phyloP scores from a whole-genome alignment of 169 alveolate species.

The Plasmodium gallinaceum region DNA sequence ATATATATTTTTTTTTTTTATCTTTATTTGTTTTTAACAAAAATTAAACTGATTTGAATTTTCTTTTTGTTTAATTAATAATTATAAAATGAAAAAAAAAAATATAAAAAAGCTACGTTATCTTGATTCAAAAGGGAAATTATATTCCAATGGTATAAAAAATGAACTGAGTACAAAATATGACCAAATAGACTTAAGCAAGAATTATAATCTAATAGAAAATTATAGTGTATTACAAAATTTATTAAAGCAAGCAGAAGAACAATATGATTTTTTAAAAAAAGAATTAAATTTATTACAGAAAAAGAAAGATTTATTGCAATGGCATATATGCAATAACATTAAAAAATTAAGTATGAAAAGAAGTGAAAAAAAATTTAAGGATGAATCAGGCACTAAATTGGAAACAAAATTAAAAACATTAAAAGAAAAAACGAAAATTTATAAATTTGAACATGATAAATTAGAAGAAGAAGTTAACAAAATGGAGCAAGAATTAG shows the following conservation, averaged over 20 bases:
- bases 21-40: too few species aligned
- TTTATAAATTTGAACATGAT: conserved; percentile 55
- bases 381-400: conserved; percentile 23
- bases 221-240: conserved; percentile 38
- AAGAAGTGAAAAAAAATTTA: conserved; percentile 54
- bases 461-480: conserved; percentile 29
- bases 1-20: not conserved
- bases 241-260: conserved; percentile 35
- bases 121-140: conserved; percentile 65
- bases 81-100: conserved; percentile 25
- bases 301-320: conserved; percentile 45
- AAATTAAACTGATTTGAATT: not conserved
- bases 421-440: conserved; percentile 40
- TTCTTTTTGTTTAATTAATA: not conserved
- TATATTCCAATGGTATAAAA: conserved; percentile 38
- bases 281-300: conserved; percentile 29
- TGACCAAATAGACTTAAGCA: not conserved
- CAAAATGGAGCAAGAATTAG: conserved; percentile 56
- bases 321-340: conserved; percentile 63
- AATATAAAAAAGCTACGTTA: conserved; percentile 34
- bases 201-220: conserved; percentile 19
- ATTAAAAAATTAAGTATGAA: conserved; percentile 55
- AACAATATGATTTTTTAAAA: conserved; percentile 20
- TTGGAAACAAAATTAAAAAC: conserved; percentile 38
- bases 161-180: conserved; percentile 1